These are phyloP conservation scores for Agapanthus africanus DNA, from an alignment of 106 monocot species.

Conservation along the genomic window DNA sequence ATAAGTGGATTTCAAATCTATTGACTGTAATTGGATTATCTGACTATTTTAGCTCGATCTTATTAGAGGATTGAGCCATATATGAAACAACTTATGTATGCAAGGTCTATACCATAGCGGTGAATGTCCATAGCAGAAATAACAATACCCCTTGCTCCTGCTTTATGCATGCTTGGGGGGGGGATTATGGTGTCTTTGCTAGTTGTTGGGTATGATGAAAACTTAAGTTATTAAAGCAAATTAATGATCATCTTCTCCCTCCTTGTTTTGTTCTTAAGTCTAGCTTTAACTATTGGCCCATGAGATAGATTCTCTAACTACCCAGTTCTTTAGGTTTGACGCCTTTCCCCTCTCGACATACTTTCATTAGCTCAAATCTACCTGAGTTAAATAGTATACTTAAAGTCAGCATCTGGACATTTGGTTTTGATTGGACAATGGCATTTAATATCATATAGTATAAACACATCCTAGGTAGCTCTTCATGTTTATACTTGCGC, in stretches of 20 bases:
- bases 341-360: background rate
- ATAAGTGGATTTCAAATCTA: no score
- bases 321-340: background rate
- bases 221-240: background rate
- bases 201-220: background rate
- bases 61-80: no score
- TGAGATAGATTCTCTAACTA: background rate
- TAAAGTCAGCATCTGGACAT: background rate
- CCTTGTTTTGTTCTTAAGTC: background rate
- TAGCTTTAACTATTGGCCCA: background rate
- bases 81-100: no score
- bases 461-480: background rate
- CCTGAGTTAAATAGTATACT: background rate
- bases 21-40: no score
- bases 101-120: no score
- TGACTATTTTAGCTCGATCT: no score
- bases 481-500: background rate
- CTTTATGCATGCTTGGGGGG: no score
- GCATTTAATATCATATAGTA: background rate
- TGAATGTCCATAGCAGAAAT: no score
- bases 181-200: background rate
- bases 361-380: background rate
- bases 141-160: no score
- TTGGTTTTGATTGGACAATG: background rate
- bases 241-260: background rate